Percentiles rank a stretch among this genome's conserved stretches.
Conservation (phyloP, 2,329 filamentous ascomycete species). For the Didymella lethalis region DNA sequence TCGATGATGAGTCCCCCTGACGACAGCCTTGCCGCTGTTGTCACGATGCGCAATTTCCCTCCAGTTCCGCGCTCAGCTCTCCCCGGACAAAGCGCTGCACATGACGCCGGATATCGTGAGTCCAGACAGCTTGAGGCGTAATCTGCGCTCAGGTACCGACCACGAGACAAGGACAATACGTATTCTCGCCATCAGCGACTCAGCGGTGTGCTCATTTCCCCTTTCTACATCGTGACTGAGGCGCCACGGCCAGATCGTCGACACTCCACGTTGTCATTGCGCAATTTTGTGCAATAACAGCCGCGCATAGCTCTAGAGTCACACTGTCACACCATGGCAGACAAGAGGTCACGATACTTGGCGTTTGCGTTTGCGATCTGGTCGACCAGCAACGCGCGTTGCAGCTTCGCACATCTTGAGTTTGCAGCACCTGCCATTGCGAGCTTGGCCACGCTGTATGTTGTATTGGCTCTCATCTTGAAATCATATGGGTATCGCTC, state of each 20-base stretch:
- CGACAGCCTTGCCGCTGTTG: conserved; percentile 13
- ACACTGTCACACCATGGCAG: conserved; percentile 30
- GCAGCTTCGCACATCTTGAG: conserved; percentile 9
- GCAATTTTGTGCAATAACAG: conserved; percentile 23
- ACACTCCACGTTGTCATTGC: conserved; percentile 18
- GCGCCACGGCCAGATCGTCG: conserved; percentile 14
- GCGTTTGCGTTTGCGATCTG: conserved; percentile 27
- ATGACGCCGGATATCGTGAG: conserved; percentile 51
- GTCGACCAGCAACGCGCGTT: conserved; percentile 12
- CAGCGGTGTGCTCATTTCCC: conserved; percentile 15
- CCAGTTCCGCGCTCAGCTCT: conserved; percentile 6
- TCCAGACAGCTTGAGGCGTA: conserved; percentile 26
- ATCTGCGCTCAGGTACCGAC: conserved; percentile 20
- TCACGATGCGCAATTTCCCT: conserved; percentile 14
- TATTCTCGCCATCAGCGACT: conserved; percentile 20
- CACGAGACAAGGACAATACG: conserved; percentile 17
- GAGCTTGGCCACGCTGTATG: conserved; percentile 12
- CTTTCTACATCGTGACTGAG: conserved; percentile 3
- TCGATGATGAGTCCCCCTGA: conserved; percentile 10
- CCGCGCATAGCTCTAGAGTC: conserved; percentile 23
- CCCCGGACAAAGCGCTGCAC: conserved; percentile 22
- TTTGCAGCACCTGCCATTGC: conserved; percentile 20
- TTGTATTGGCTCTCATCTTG: conserved; percentile 32
- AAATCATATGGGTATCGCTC: conserved; percentile 47
- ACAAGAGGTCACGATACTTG: conserved; percentile 44